A percentile compares a stretch with the other conserved stretches of the same genome.
phyloP scores from a whole-genome alignment of 1,139 yeast genomes.

The Hyphopichia burtonii region DNA sequence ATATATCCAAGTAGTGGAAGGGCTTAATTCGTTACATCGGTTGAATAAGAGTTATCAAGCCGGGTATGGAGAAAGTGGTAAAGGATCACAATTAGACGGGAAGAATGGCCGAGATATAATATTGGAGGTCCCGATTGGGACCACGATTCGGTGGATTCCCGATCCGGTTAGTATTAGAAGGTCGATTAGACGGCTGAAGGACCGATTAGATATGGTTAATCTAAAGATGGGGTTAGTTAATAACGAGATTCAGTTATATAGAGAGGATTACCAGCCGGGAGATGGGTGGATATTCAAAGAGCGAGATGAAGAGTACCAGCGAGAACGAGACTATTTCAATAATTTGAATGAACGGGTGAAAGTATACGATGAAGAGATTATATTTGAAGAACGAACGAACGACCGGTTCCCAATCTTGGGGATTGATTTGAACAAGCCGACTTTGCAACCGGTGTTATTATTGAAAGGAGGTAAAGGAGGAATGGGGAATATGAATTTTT shows the following conservation, averaged over 20 bases:
- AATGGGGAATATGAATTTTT: slow-evolving; percentile 92
- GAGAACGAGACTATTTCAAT: slow-evolving; percentile 60
- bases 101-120: slow-evolving; percentile 74
- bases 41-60: slow-evolving; percentile 70
- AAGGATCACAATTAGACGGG: slow-evolving; percentile 79
- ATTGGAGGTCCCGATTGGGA: slow-evolving; percentile 89
- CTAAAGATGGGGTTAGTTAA: slow-evolving; percentile 20
- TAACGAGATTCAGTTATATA: slow-evolving; percentile 45
- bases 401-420: slow-evolving; percentile 83
- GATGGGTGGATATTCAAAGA: slow-evolving; percentile 88
- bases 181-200: slow-evolving; percentile 32
- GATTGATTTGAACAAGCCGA: slow-evolving; percentile 66
- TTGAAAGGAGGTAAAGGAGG: slow-evolving; percentile 91
- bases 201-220: slow-evolving; percentile 24
- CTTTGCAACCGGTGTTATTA: slow-evolving; percentile 65
- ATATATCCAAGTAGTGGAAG: slow-evolving; percentile 76
- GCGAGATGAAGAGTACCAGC: slow-evolving; percentile 67
- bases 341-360: slow-evolving; percentile 62
- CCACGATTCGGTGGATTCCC: slow-evolving; percentile 83
- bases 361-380: slow-evolving; percentile 60
- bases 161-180: slow-evolving; percentile 53
- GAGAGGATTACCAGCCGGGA: slow-evolving; percentile 63
- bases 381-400: slow-evolving; percentile 54
- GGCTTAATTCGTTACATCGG: slow-evolving; percentile 68
- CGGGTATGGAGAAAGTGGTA: slow-evolving; percentile 69